Evolutionary conservation across 345 rosid species (phyloP).

Genomic region (Gossypium mustelinum): DNA sequence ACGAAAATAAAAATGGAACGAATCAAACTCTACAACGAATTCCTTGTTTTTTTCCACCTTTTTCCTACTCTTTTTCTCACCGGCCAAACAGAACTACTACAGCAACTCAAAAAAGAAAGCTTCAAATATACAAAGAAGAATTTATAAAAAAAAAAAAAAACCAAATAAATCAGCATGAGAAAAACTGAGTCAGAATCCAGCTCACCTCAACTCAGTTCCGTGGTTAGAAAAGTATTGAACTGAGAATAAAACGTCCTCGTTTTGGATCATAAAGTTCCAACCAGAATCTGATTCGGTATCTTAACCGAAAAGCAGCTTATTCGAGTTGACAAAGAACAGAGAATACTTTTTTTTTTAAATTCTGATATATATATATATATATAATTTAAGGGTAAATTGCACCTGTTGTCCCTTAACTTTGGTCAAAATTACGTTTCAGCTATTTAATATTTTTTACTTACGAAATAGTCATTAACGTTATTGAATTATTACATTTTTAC

Average conservation of each 20-base stretch:
- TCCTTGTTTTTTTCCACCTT: not conserved
- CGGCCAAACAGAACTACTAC: conserved; percentile 13
- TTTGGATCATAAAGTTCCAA: not conserved
- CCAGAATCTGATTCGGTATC: not conserved
- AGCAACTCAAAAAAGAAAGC: not conserved
- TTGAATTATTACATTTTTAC: too few species aligned
- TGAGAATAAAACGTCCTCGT: not conserved
- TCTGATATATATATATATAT: too few species aligned
- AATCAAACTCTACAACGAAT: not conserved
- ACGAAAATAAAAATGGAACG: not conserved
- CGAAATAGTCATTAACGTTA: too few species aligned
- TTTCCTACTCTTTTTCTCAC: not conserved
- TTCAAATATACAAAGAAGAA: not conserved
- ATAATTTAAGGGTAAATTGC: too few species aligned
- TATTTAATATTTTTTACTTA: too few species aligned
- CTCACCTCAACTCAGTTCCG: not conserved
- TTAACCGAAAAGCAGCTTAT: not conserved
- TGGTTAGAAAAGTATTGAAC: not conserved
- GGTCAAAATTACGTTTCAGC: too few species aligned
- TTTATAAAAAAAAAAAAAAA: not conserved
- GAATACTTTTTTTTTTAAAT: not conserved
- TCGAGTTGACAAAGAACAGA: too few species aligned
- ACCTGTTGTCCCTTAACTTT: too few species aligned
- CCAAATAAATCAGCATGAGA: not conserved
- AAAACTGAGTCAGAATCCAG: not conserved